Conservation (phyloP, 1,139 yeast species). For the Geotrichum aggregatum region DNA sequence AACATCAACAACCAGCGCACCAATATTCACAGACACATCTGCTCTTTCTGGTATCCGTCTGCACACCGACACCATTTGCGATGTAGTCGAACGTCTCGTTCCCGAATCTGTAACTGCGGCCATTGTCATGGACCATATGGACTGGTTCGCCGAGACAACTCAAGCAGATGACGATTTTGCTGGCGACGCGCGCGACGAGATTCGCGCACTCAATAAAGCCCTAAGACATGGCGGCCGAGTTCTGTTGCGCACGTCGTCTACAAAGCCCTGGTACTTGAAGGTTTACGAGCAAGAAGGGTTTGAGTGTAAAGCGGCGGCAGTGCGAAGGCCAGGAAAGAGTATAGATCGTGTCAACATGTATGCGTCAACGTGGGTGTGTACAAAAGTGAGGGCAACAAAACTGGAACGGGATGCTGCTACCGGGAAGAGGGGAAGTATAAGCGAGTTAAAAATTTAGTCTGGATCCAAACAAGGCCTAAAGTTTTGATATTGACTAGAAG, state of each 20-base stretch:
- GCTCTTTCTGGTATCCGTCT: conserved; percentile 62
- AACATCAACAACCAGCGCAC: too few species aligned
- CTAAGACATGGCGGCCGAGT: conserved; percentile 68
- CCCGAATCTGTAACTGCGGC: conserved; percentile 67
- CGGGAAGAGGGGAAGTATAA: conserved; percentile 3
- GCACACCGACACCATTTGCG: conserved; percentile 75
- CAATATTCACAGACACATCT: conserved; percentile 20
- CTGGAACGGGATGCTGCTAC: background rate
- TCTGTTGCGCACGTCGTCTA: conserved; percentile 70
- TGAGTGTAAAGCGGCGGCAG: conserved; percentile 62
- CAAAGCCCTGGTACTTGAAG: conserved; percentile 70
- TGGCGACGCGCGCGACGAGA: conserved; percentile 59
- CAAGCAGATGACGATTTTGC: background rate
- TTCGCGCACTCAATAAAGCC: conserved; percentile 59
- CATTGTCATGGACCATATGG: conserved; percentile 88
- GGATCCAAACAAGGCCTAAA: too few species aligned
- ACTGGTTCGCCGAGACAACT: conserved; percentile 73
- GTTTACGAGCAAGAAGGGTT: conserved; percentile 67
- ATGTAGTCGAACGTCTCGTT: conserved; percentile 64
- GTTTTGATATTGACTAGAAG: too few species aligned
- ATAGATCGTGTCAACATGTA: conserved; percentile 84
- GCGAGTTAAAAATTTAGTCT: conserved; percentile 13
- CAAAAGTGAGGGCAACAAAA: conserved; percentile 40
- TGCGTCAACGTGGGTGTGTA: conserved; percentile 83
- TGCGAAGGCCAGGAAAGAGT: conserved; percentile 56